Conservation (phyloP, 495 filamentous ascomycete species). For the Venustampulla echinocandica region DNA sequence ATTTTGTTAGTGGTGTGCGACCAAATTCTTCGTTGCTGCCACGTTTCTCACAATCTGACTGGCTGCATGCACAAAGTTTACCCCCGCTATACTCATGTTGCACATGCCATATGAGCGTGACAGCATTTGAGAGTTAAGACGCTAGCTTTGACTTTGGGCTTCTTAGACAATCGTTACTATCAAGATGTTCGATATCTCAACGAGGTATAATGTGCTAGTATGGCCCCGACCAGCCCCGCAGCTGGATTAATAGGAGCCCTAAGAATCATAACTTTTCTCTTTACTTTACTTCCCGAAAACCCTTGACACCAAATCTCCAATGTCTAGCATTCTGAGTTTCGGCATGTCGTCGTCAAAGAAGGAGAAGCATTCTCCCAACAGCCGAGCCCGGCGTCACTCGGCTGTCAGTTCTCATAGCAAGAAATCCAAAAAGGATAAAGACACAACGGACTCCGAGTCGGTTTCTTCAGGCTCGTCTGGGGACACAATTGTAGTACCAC, state of each 20-base stretch:
- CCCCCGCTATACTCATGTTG: neutral
- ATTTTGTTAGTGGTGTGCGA: constrained; percentile 15
- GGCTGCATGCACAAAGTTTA: neutral
- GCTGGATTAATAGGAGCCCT: constrained; percentile 5
- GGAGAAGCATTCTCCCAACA: constrained; percentile 20
- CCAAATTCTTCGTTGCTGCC: constrained; percentile 12
- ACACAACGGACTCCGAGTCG: constrained; percentile 19
- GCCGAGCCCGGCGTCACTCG: constrained; percentile 17
- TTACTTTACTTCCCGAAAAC: neutral
- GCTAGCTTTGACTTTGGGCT: neutral
- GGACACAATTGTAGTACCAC: constrained; percentile 2
- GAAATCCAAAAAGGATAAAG: constrained; percentile 13
- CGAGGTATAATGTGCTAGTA: too few species aligned
- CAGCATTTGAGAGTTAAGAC: neutral
- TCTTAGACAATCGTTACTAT: neutral
- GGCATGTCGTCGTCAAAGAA: constrained; percentile 17
- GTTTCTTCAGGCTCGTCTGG: constrained; percentile 10
- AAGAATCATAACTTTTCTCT: neutral
- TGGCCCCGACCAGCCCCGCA: neutral
- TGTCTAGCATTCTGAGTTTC: constrained; percentile 12
- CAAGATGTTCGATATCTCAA: neutral
- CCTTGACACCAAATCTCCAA: neutral
- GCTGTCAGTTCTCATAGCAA: constrained; percentile 14
- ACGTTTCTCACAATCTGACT: constrained; percentile 10
- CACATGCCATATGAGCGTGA: constrained; percentile 1